Conservation (phyloP, 768 basidiomycete genomes). For the Serendipita vermifera region DNA sequence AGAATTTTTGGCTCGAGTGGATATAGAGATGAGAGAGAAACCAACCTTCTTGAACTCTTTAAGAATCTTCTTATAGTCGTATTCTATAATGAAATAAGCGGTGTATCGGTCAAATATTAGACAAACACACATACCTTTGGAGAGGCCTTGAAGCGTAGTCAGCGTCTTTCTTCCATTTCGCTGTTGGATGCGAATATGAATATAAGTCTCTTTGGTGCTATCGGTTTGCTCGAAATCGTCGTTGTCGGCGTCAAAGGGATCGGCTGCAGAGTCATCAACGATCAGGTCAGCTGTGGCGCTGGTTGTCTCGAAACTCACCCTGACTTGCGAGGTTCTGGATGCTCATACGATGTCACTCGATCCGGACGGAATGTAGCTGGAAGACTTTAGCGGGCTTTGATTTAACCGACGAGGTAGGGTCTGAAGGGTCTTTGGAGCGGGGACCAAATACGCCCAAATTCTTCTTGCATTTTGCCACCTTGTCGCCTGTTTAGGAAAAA, state of each 20-base stretch:
- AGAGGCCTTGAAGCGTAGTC: slow-evolving; percentile 92
- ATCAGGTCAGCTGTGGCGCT: slow-evolving; percentile 5
- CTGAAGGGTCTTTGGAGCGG: no score
- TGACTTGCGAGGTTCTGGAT: slow-evolving; percentile 80
- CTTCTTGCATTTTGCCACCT: neutral
- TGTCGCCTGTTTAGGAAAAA: neutral
- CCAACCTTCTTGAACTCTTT: slow-evolving; percentile 97
- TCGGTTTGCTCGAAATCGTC: slow-evolving; percentile 61
- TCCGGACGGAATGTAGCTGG: slow-evolving; percentile 26
- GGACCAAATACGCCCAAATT: neutral
- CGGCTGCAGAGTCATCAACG: slow-evolving; percentile 28
- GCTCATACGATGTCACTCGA: slow-evolving; percentile 64
- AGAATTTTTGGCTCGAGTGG: neutral
- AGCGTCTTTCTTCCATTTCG: slow-evolving; percentile 97
- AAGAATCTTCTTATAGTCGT: slow-evolving; percentile 93
- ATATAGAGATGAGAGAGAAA: neutral
- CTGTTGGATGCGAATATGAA: slow-evolving; percentile 97
- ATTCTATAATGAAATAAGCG: slow-evolving; percentile 46
- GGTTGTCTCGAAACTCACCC: slow-evolving; percentile 37
- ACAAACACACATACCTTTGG: slow-evolving; percentile 52
- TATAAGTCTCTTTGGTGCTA: slow-evolving; percentile 61
- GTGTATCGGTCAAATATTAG: slow-evolving; percentile 2
- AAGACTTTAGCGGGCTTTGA: no score
- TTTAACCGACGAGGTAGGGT: no score
- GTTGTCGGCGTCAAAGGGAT: slow-evolving; percentile 87